Base-by-base conservation (phyloP, 2,329 filamentous ascomycete species). In the Verticillium klebahnii region DNA sequence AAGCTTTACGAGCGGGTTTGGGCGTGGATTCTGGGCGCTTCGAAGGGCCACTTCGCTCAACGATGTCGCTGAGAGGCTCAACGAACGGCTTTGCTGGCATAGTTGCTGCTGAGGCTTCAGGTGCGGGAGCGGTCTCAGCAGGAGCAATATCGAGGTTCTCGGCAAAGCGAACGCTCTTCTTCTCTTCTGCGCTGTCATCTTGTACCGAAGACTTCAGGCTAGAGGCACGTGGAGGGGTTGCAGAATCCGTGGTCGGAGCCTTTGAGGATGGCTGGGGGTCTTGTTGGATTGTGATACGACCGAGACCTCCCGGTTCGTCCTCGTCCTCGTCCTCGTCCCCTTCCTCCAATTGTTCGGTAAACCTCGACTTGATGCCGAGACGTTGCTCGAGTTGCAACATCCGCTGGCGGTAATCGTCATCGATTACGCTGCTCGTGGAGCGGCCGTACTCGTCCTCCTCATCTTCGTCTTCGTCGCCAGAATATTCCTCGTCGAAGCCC, bases 361-460 rank as follows among this genome's bases (percentile, higher is more conserved):
- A 80, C 15, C 77, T 76, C 3, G 80, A 80, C 65, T 78, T 84
- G 65, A 88, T 84, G n/a, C 81, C 83, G 0, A 97, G 82, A 65
- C 87, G 89, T 71, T 89, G 82, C 74, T 97, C 91, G 5, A 99
- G 80, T 67, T 93, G 91, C 55, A 90, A 83, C 95, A 99, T 98
- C 67, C 91, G 85, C 67, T 85, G 82, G 36, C 88, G 86, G 70
- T 96, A 96, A 15, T 91, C 88, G 54, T 92, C 87, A 17, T 85
- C 86, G 59, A 97, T 77, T 14, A 88, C 81, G 23, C 82, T 82
- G 19, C 83, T 80, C 9, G 85, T 94, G 19, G 85, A 90, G 58
- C 91, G 87, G 5, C 94, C 94, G 70, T 86, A 88, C 63, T 90
- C 83, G 69, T 95, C 91, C 70, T 95, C 89, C 12, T 89, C 86